Conservation (phyloP, 1,284 basidiomycete species). For the Cryptococcus neoformans region DNA sequence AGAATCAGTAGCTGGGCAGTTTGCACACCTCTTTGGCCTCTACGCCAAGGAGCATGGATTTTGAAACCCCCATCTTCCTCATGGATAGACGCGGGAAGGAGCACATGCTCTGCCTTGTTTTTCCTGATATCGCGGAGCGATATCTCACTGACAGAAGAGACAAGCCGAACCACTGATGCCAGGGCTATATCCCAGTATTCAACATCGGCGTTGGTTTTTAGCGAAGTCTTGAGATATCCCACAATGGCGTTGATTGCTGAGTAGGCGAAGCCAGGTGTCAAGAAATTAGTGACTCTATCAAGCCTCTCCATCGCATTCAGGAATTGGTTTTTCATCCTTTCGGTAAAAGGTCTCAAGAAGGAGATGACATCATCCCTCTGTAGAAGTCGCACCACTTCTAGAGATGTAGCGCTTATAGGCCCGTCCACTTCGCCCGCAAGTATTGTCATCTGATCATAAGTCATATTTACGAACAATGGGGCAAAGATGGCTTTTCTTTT, state of each 20-base stretch:
- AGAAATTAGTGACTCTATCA: conserved; percentile 54
- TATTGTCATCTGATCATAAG: conserved; percentile 29
- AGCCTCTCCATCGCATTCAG: conserved; percentile 54
- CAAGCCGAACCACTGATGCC: conserved; percentile 59
- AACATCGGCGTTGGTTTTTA: conserved; percentile 52
- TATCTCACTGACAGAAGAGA: conserved; percentile 65
- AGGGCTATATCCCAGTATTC: conserved; percentile 57
- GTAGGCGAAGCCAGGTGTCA: conserved; percentile 67
- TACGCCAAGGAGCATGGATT: conserved; percentile 50
- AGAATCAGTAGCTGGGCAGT: conserved; percentile 70
- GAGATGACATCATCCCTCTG: conserved; percentile 71
- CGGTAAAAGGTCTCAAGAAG: conserved; percentile 62
- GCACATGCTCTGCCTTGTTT: conserved; percentile 66
- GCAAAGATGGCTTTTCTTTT: conserved; percentile 29
- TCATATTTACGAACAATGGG: conserved; percentile 21
- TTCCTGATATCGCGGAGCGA: conserved; percentile 69
- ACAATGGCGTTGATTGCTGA: conserved; percentile 66
- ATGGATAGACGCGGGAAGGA: conserved; percentile 58
- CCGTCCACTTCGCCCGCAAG: conserved; percentile 59
- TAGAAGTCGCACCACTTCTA: conserved; percentile 60
- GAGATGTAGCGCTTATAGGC: conserved; percentile 58
- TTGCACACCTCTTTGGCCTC: conserved; percentile 62
- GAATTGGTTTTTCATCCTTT: conserved; percentile 57
- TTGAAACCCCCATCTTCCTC: conserved; percentile 55
- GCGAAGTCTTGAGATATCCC: conserved; percentile 62